Evolutionary conservation across 306 rosid species (phyloP).

Genomic region (Vigna angularis): DNA sequence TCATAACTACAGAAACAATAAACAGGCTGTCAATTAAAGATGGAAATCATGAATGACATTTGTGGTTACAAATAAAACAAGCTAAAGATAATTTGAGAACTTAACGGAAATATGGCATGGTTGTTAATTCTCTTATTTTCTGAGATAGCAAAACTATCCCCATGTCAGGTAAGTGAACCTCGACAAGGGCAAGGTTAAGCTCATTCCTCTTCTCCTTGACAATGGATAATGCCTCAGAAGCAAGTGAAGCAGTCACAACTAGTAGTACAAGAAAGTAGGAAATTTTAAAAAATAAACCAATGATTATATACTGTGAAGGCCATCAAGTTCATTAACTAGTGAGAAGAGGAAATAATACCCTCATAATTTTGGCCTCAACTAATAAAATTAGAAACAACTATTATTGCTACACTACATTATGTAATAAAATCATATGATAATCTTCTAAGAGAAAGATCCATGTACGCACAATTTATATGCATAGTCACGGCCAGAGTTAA

Average conservation of each 20-base stretch:
- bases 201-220: constrained; percentile 36
- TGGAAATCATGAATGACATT: neutral
- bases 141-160: constrained; percentile 39
- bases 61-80: constrained; percentile 14
- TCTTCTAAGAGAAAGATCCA: neutral
- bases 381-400: neutral
- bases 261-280: neutral
- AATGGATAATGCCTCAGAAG: constrained; percentile 52
- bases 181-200: constrained; percentile 52
- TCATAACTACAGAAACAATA: constrained; percentile 47
- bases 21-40: constrained; percentile 13
- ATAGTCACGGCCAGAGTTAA: too few relatives aligned
- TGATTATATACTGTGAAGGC: constrained; percentile 2
- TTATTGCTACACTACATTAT: neutral
- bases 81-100: constrained; percentile 40
- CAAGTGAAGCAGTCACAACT: constrained; percentile 55
- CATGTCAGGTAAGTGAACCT: constrained; percentile 54
- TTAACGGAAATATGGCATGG: constrained; percentile 49
- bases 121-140: constrained; percentile 41
- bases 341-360: neutral
- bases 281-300: neutral
- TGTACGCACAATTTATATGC: neutral
- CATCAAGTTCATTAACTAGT: neutral
- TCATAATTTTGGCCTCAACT: constrained; percentile 8
- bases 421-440: constrained; percentile 12